These are phyloP conservation scores for Emmonsia crescens DNA, from an alignment of 2,329 filamentous ascomycete genomes.

Conservation along the genomic window DNA sequence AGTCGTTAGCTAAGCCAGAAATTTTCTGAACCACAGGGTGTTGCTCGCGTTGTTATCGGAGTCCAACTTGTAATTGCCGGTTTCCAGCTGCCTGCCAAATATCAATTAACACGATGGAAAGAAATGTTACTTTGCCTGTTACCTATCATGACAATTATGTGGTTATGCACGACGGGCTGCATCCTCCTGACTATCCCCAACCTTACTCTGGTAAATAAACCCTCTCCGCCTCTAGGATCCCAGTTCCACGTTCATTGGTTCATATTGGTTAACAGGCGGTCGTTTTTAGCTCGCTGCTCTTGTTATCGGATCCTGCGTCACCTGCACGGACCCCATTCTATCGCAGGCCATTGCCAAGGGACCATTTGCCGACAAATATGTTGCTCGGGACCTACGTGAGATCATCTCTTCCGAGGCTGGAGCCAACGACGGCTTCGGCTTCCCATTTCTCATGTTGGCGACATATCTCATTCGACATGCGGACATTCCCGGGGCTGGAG, in stretches of 20 bases:
- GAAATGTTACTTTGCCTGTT: conserved; percentile 47
- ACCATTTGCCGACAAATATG: conserved; percentile 52
- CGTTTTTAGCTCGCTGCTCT: conserved; percentile 38
- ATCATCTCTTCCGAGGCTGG: conserved; percentile 54
- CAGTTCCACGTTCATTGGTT: not conserved
- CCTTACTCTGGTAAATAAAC: conserved; percentile 33
- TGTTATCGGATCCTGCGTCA: conserved; percentile 51
- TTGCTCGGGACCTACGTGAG: conserved; percentile 46
- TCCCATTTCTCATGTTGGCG: conserved; percentile 51
- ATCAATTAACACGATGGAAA: conserved; percentile 40
- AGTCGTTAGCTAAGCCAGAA: conserved; percentile 6
- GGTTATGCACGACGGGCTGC: conserved; percentile 48
- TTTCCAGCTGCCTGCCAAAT: conserved; percentile 50
- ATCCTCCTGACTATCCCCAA: conserved; percentile 46
- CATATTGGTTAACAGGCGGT: not conserved
- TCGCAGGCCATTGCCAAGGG: conserved; percentile 54
- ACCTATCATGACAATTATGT: conserved; percentile 53
- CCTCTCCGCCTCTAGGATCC: not conserved
- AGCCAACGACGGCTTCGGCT: conserved; percentile 52
- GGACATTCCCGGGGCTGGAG: conserved; percentile 21
- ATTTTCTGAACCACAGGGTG: conserved; percentile 22
- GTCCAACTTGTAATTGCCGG: conserved; percentile 54
- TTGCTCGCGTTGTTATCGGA: conserved; percentile 51
- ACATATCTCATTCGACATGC: conserved; percentile 48
- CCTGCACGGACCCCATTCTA: conserved; percentile 52